Percentiles rank a stretch among this genome's conserved stretches.
phyloP scores from a whole-genome alignment of 352 stramenopile genomes.

The Pythium phragmitis region DNA sequence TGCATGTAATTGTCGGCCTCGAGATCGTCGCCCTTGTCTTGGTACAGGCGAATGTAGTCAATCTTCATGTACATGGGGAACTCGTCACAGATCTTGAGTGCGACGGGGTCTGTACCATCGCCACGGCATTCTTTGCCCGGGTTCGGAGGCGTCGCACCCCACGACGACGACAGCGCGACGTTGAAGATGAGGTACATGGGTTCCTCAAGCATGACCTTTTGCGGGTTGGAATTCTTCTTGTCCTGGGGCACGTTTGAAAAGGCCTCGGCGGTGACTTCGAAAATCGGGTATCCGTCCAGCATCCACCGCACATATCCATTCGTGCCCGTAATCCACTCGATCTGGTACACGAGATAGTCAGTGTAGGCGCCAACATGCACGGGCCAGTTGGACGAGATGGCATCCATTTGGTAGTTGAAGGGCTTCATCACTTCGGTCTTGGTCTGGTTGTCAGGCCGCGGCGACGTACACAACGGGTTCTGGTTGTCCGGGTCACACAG shows the following conservation, averaged over 20 bases:
- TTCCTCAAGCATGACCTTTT: slow-evolving; percentile 83
- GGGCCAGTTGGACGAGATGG: slow-evolving; percentile 76
- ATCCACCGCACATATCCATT: slow-evolving; percentile 75
- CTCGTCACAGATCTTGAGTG: slow-evolving; percentile 45
- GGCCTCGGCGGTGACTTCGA: slow-evolving; percentile 55
- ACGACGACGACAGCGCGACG: slow-evolving; percentile 89
- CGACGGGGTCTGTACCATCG: slow-evolving; percentile 32
- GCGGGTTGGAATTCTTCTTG: slow-evolving; percentile 41
- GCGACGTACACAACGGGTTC: slow-evolving; percentile 36
- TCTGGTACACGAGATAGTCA: slow-evolving; percentile 61
- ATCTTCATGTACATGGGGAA: slow-evolving; percentile 48
- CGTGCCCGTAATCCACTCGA: slow-evolving; percentile 71
- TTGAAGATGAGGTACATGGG: slow-evolving; percentile 95
- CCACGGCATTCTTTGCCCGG: slow-evolving; percentile 44
- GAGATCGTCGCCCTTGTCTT: slow-evolving; percentile 26
- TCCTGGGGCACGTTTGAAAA: slow-evolving; percentile 60
- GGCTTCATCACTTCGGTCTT: slow-evolving; percentile 57
- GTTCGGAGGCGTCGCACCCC: slow-evolving; percentile 73
- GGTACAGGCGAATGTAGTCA: slow-evolving; percentile 37
- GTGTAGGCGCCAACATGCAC: slow-evolving; percentile 59
- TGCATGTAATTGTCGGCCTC: slow-evolving; percentile 32
- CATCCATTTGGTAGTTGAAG: slow-evolving; percentile 82
- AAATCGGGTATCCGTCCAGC: slow-evolving; percentile 54
- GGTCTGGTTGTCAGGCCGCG: slow-evolving; percentile 37
- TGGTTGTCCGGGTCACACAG: slow-evolving; percentile 30